Evolutionary conservation across 2,329 filamentous ascomycete genomes (phyloP).

Genomic region (Colletotrichum paranaense): DNA sequence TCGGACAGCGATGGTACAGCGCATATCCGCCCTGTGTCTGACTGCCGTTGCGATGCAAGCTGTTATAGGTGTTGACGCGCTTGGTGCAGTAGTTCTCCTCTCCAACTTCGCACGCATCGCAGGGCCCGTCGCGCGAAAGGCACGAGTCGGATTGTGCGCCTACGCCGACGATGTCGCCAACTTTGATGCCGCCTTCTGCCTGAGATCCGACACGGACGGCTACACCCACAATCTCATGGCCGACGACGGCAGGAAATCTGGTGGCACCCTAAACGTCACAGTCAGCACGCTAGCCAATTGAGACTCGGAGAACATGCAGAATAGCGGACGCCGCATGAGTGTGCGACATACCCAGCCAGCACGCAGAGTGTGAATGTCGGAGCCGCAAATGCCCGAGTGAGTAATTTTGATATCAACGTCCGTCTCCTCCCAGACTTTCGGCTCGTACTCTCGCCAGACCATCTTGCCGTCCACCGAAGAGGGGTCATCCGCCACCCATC

Average conservation of each 20-base stretch:
- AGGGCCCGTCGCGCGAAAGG: slow-evolving; percentile 49
- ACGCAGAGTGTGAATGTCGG: slow-evolving; percentile 68
- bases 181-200: slow-evolving; percentile 56
- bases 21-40: slow-evolving; percentile 65
- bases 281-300: slow-evolving; percentile 27
- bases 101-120: slow-evolving; percentile 53
- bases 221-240: slow-evolving; percentile 73
- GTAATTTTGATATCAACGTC: slow-evolving; percentile 74
- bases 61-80: slow-evolving; percentile 63
- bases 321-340: slow-evolving; percentile 34
- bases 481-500: slow-evolving; percentile 58
- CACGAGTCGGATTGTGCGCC: slow-evolving; percentile 71
- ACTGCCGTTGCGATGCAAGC: slow-evolving; percentile 60
- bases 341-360: slow-evolving; percentile 62
- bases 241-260: slow-evolving; percentile 57
- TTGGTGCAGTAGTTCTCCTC: slow-evolving; percentile 54
- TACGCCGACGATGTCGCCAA: slow-evolving; percentile 73
- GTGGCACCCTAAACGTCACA: neutral
- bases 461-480: slow-evolving; percentile 60
- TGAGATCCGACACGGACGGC: slow-evolving; percentile 64
- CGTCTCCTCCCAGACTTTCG: slow-evolving; percentile 72
- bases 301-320: slow-evolving; percentile 33
- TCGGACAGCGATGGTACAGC: slow-evolving; percentile 46
- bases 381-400: slow-evolving; percentile 75
- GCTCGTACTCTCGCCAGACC: slow-evolving; percentile 67